Percentiles rank a stretch among this genome's conserved stretches.
Evolutionary conservation across 2,329 filamentous ascomycete species (phyloP).

Genomic region (Pseudocercospora cruenta): DNA sequence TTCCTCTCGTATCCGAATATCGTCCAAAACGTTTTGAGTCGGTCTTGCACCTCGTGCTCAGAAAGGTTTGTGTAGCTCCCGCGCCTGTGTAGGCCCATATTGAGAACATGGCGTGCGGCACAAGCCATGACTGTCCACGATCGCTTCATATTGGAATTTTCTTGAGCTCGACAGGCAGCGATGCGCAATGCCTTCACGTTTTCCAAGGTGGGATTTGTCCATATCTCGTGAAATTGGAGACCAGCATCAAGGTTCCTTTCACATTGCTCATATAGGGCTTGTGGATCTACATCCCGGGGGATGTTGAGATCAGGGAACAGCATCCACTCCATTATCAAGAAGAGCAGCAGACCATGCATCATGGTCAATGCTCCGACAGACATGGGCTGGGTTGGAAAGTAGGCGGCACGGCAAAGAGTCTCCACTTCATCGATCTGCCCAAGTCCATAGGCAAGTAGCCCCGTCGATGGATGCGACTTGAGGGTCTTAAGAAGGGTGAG

Average conservation of each 20-base stretch:
- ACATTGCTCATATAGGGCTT: background rate
- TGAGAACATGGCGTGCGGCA: conserved; percentile 17
- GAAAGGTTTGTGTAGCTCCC: conserved; percentile 5
- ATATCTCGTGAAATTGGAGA: conserved; percentile 15
- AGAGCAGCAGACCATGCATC: conserved; percentile 18
- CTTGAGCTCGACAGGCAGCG: conserved; percentile 11
- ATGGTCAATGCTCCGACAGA: conserved; percentile 13
- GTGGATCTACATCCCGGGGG: conserved; percentile 7
- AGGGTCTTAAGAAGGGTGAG: conserved; percentile 13
- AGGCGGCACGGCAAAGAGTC: conserved; percentile 12
- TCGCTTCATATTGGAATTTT: conserved; percentile 14
- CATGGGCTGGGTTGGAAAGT: conserved; percentile 18
- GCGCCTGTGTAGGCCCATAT: conserved; percentile 15
- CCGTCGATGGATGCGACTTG: conserved; percentile 11
- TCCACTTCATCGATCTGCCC: conserved; percentile 12
- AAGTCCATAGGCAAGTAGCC: conserved; percentile 15
- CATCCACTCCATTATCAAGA: conserved; percentile 16
- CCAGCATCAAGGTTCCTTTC: conserved; percentile 18
- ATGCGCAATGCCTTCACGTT: conserved; percentile 15
- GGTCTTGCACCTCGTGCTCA: background rate
- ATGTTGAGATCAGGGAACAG: conserved; percentile 5
- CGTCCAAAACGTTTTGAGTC: conserved; percentile 16
- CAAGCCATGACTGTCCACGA: conserved; percentile 12
- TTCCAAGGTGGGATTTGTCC: conserved; percentile 14
- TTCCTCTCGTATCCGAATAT: conserved; percentile 16